Percentiles rank a stretch among this genome's conserved stretches.
phyloP scores from a whole-genome alignment of 2,329 filamentous ascomycete genomes.

The Alternaria sp. region DNA sequence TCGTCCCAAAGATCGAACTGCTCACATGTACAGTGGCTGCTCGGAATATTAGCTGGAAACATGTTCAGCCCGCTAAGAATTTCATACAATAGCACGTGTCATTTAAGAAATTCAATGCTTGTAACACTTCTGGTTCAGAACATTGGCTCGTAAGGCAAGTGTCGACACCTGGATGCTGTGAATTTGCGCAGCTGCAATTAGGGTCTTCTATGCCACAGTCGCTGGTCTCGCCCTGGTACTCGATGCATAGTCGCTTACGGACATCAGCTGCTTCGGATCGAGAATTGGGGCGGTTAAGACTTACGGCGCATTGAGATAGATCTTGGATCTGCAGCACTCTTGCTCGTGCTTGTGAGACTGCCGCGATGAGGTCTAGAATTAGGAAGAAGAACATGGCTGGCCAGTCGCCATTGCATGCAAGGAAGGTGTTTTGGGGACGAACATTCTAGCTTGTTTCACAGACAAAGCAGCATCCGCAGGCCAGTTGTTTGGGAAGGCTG shows the following conservation, averaged over 20 bases:
- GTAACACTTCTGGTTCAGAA: neutral
- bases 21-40: neutral
- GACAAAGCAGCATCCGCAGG: neutral
- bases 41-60: neutral
- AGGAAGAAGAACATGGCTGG: neutral
- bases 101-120: fast-evolving
- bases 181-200: neutral
- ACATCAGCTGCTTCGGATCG: neutral
- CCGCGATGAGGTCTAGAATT: neutral
- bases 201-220: neutral
- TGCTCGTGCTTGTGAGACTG: neutral
- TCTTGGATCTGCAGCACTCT: neutral
- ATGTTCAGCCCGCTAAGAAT: neutral
- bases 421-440: neutral
- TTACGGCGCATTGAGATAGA: neutral
- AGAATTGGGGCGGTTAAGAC: neutral
- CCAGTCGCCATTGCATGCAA: neutral
- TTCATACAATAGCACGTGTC: neutral
- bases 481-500: neutral
- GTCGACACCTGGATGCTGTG: neutral
- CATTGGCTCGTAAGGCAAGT: neutral
- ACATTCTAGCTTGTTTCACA: neutral
- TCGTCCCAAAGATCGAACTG: neutral
- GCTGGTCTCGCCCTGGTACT: fast-evolving
- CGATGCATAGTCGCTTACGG: neutral